Evolutionary conservation across 495 filamentous ascomycete species (phyloP).

Genomic region (Sordaria brevicollis): DNA sequence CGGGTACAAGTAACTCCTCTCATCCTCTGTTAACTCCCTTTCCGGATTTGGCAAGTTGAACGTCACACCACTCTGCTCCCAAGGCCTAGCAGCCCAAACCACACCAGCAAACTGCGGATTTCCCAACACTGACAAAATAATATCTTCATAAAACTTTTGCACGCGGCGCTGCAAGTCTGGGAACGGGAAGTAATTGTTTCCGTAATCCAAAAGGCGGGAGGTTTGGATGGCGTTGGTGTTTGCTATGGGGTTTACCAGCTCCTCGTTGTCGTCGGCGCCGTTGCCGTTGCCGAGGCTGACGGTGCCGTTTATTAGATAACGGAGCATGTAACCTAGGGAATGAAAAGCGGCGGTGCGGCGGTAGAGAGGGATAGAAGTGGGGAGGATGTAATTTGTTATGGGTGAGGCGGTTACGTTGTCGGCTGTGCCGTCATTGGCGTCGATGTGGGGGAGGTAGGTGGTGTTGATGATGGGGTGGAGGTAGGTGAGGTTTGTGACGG

Average conservation of each 20-base stretch:
- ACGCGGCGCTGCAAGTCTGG: conserved; percentile 9
- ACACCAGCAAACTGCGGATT: conserved; percentile 25
- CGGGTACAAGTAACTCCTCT: conserved; percentile 11
- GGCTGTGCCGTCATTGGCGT: conserved; percentile 24
- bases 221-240: conserved; percentile 28
- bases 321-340: conserved; percentile 21
- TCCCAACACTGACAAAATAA: conserved; percentile 24
- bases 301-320: conserved; percentile 27
- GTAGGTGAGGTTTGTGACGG: conserved; percentile 16
- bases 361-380: conserved; percentile 16
- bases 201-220: conserved; percentile 16
- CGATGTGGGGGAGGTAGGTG: conserved; percentile 18
- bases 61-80: conserved; percentile 11
- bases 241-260: conserved; percentile 21
- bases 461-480: conserved; percentile 25
- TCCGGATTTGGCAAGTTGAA: background rate
- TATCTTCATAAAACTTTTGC: conserved; percentile 25
- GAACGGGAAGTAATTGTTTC: conserved; percentile 18
- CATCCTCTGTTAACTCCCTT: background rate
- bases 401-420: conserved; percentile 29
- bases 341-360: conserved; percentile 26
- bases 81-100: conserved; percentile 25
- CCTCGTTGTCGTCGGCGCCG: conserved; percentile 12
- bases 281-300: conserved; percentile 10
- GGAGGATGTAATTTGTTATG: conserved; percentile 23